Percentiles rank a stretch among this genome's conserved stretches.
Evolutionary conservation across 23 red algal species (phyloP).

Genomic region (Cyanidiococcus yangmingshanensis): DNA sequence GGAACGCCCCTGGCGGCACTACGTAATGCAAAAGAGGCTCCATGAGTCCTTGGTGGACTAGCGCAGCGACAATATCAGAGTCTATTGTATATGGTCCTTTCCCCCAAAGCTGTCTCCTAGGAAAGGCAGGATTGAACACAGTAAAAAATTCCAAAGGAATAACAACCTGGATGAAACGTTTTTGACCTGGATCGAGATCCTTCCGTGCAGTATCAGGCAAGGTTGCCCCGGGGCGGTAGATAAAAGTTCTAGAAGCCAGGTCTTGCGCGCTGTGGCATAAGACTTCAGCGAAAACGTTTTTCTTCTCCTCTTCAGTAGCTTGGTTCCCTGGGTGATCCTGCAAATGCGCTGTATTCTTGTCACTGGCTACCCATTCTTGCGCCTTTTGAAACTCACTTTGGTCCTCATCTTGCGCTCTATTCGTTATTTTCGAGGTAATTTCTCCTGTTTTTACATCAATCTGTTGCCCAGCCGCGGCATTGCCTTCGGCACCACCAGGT

Average conservation of each 20-base stretch:
- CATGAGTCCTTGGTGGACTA: slow-evolving; percentile 41
- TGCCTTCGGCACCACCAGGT: too few species aligned
- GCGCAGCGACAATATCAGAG: slow-evolving; percentile 46
- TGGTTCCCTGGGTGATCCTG: too few species aligned
- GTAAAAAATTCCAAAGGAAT: slow-evolving; percentile 47
- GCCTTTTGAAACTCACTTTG: too few species aligned
- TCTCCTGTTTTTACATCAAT: too few species aligned
- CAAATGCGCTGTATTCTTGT: too few species aligned
- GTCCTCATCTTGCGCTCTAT: too few species aligned
- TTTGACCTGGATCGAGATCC: neutral
- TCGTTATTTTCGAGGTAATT: too few species aligned
- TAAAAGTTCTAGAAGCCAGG: neutral
- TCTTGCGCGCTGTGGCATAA: neutral
- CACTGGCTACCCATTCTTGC: too few species aligned
- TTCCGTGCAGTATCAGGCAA: neutral
- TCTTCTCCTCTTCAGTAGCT: neutral
- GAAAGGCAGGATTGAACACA: slow-evolving; percentile 20
- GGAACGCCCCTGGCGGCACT: slow-evolving; percentile 10
- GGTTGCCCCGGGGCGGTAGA: neutral
- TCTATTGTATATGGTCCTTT: slow-evolving; percentile 42
- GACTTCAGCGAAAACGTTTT: neutral
- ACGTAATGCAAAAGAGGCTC: slow-evolving; percentile 10
- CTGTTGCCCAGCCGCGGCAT: too few species aligned
- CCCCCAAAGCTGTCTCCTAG: slow-evolving; percentile 46
- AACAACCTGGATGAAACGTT: slow-evolving; percentile 17